Percentiles rank a stretch among this genome's conserved stretches.
Conservation (phyloP, 768 basidiomycete genomes). For the Clathrus columnatus region DNA sequence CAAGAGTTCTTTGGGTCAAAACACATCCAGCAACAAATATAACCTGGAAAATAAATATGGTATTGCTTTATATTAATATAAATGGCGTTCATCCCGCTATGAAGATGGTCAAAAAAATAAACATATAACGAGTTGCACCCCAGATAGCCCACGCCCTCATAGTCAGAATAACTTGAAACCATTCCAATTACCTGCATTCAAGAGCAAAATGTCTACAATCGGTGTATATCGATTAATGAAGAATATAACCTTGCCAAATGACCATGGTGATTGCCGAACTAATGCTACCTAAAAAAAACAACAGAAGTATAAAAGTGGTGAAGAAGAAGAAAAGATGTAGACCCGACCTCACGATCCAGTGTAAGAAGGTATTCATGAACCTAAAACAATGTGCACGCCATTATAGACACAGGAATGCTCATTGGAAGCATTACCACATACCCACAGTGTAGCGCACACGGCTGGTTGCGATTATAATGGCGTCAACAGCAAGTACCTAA, state of each 20-base stretch:
- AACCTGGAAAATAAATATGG: not conserved
- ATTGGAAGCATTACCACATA: too few relatives aligned
- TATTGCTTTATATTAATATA: too few relatives aligned
- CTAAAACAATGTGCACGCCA: not conserved
- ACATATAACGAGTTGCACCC: not conserved
- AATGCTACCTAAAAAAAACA: not conserved
- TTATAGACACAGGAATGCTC: too few relatives aligned
- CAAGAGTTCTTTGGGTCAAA: not conserved
- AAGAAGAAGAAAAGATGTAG: too few relatives aligned
- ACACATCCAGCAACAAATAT: not conserved
- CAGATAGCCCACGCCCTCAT: slow-evolving; percentile 4
- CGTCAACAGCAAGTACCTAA: too few relatives aligned
- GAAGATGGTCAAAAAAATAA: slow-evolving; percentile 3
- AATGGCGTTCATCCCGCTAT: not conserved
- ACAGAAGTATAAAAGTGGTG: too few relatives aligned
- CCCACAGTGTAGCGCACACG: too few relatives aligned
- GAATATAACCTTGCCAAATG: slow-evolving; percentile 5
- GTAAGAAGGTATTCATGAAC: slow-evolving; percentile 2
- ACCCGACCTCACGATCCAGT: not conserved
- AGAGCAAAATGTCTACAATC: not conserved
- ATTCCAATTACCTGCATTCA: not conserved
- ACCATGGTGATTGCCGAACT: not conserved
- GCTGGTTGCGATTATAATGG: too few relatives aligned
- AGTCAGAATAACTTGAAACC: not conserved
- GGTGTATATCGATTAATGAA: slow-evolving; percentile 1